Evolutionary conservation across 2,329 filamentous ascomycete species (phyloP).

Genomic region (Colletotrichum sp.): DNA sequence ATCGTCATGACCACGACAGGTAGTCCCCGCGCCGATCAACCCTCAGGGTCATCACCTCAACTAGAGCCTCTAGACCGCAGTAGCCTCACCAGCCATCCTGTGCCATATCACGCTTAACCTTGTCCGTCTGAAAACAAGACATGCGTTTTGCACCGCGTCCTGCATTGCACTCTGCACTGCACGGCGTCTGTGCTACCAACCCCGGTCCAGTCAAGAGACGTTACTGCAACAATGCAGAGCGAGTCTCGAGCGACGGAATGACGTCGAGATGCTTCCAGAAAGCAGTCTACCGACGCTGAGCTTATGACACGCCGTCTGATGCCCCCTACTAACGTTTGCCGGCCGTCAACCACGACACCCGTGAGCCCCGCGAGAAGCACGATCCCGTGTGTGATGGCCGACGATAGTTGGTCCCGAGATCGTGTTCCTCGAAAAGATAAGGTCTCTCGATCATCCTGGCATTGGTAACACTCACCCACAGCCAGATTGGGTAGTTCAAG

Average conservation of each 20-base stretch:
- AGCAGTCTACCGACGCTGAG: neutral
- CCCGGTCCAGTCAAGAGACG: neutral
- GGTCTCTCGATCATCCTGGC: neutral
- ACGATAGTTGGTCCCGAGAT: neutral
- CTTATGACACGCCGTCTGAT: neutral
- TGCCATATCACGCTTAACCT: neutral
- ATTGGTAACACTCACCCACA: neutral
- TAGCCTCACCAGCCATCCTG: neutral
- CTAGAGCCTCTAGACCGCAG: neutral
- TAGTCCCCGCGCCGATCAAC: neutral
- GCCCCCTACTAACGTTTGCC: neutral
- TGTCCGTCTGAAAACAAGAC: neutral
- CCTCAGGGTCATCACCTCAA: neutral
- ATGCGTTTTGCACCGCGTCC: neutral
- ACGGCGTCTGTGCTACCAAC: neutral
- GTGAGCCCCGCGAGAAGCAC: neutral
- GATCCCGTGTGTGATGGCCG: constrained; percentile 1
- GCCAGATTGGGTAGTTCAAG: neutral
- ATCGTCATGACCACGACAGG: neutral
- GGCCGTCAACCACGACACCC: neutral
- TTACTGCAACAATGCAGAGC: neutral
- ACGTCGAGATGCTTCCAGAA: neutral
- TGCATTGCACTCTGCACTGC: neutral
- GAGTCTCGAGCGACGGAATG: neutral
- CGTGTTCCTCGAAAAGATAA: neutral